These are phyloP conservation scores for Epichloe hybrida DNA, from an alignment of 2,329 filamentous ascomycete genomes.

Conservation along the genomic window DNA sequence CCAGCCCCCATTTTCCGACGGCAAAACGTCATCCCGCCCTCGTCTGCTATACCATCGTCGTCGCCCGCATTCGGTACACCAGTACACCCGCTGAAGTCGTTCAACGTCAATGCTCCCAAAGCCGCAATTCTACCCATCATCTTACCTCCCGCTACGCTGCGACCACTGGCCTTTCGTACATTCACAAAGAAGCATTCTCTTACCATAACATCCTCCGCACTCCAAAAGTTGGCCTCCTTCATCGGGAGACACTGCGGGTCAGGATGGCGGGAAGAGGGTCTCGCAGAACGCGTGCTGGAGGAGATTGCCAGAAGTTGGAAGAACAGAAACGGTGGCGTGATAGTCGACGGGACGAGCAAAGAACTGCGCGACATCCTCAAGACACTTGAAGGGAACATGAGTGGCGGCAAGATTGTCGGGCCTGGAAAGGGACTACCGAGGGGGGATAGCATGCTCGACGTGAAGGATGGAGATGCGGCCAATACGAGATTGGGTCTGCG, in stretches of 20 bases:
- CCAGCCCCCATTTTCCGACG: constrained; percentile 25
- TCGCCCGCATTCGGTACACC: constrained; percentile 86
- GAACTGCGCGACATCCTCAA: constrained; percentile 73
- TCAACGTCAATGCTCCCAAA: constrained; percentile 37
- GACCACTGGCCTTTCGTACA: constrained; percentile 84
- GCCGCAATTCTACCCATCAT: constrained; percentile 73
- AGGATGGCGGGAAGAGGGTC: constrained; percentile 88
- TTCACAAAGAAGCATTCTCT: constrained; percentile 97
- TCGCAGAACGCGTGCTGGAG: constrained; percentile 84
- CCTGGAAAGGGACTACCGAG: constrained; percentile 34
- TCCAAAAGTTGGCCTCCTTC: constrained; percentile 76
- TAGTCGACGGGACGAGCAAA: constrained; percentile 69
- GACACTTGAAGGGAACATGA: constrained; percentile 77
- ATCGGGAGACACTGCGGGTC: constrained; percentile 89
- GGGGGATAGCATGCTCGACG: constrained; percentile 49
- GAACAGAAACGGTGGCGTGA: constrained; percentile 72
- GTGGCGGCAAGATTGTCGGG: constrained; percentile 56
- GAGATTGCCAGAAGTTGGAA: constrained; percentile 91
- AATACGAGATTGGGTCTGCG: constrained; percentile 44
- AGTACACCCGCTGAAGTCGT: constrained; percentile 60
- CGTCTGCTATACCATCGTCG: constrained; percentile 65
- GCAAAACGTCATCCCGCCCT: constrained; percentile 19
- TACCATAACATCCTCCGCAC: constrained; percentile 74
- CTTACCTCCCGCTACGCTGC: constrained; percentile 71
- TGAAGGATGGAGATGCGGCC: constrained; percentile 35